Conservation (phyloP, 176 grass and related monocot genomes). For the Oryza meyeriana region DNA sequence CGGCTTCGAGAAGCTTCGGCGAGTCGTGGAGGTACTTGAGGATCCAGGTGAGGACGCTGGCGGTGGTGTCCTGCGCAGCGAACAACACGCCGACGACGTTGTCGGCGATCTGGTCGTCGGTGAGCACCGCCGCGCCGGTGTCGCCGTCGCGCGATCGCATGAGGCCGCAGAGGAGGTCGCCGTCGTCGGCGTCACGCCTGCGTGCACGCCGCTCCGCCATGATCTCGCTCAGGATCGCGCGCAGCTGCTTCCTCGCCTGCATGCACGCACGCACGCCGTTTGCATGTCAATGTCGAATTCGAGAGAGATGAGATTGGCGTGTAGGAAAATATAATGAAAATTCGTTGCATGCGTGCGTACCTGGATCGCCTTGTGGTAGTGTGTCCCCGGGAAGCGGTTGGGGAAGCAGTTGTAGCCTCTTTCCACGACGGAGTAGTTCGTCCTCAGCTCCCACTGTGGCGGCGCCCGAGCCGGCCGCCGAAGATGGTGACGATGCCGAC, state of each 20-base stretch:
- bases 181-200: too few relatives aligned
- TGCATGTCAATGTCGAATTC: not conserved
- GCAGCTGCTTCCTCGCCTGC: conserved; percentile 47
- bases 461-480: conserved; percentile 27
- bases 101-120: conserved; percentile 56
- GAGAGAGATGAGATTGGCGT: not conserved
- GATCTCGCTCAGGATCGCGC: conserved; percentile 28
- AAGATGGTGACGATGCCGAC: conserved; percentile 49
- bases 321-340: too few relatives aligned
- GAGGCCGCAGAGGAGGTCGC: conserved; percentile 37
- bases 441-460: conserved; percentile 36
- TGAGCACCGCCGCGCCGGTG: conserved; percentile 35
- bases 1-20: conserved; percentile 56
- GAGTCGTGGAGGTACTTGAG: conserved; percentile 54
- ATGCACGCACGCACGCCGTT: not conserved
- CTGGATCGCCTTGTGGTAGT: conserved; percentile 53
- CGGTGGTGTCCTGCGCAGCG: conserved; percentile 69
- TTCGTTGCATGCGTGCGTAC: conserved; percentile 13
- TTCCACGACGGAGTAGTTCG: conserved; percentile 49
- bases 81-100: conserved; percentile 65
- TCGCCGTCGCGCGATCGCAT: conserved; percentile 41
- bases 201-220: conserved; percentile 3
- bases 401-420: conserved; percentile 69
- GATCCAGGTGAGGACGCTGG: conserved; percentile 69
- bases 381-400: conserved; percentile 33